Evolutionary conservation across 2,329 filamentous ascomycete genomes (phyloP), one percentile per base, ranked within the genome.

Genomic region (Epichloe sylvatica): DNA sequence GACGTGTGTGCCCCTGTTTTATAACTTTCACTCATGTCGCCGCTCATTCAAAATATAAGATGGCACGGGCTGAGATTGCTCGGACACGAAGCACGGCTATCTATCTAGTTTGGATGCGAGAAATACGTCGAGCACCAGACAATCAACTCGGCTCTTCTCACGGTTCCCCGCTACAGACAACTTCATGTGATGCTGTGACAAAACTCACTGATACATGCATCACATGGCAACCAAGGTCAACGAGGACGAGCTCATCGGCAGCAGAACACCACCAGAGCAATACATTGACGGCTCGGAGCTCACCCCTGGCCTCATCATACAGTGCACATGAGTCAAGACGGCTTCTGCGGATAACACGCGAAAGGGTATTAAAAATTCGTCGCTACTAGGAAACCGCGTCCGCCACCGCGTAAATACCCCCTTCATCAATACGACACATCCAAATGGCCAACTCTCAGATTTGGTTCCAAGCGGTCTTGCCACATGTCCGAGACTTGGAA

Each of bases 241-340:
- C 47, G 47, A 64, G 15, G 64, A 69, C 49, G 62, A 67, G 35
- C 57, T 67, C 44, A 57, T 67, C 52, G 38, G 60, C 58, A 30
- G 59, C 64, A 41, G 63, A 68, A 43, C 52, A 58, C 21, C 57
- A 60, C 42, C 65, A 66, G 63, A 66, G n/a, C 60, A 64, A 39
- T 64, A 65, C 45, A 25, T 9, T 0, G 1, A 25, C 25, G 25
- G 8, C 25, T 8, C 25, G 25, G 25, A 25, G 25, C 25, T 8
- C 7, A 25, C 8, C 25, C 57, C 56, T 23, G 54, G 66, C 5
- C 55, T 59, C 44, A 54, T 42, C 43, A 56, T 67, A 15, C 62
- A 64, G 36, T 2, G 75, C 12, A 5, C 44, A 38, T n/a, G 21
- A 13, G 13, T 2, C 35, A 8, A 5, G 35, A 8, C 35, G 7